Evolutionary conservation across 1,139 yeast genomes (phyloP).

Genomic region (Kodamaea plutei): DNA sequence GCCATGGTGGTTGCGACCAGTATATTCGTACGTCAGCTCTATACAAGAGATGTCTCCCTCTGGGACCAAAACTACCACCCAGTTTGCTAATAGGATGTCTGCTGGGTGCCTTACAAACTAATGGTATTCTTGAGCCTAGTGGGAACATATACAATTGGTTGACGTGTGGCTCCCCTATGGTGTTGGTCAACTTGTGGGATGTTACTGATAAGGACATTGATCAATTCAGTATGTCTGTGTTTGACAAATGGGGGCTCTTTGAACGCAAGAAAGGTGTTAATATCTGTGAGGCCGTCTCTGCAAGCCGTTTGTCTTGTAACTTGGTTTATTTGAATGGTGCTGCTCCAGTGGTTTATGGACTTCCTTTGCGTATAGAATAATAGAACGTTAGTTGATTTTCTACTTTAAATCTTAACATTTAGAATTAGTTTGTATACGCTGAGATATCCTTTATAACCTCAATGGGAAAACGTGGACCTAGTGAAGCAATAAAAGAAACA

Average conservation of each 20-base stretch:
- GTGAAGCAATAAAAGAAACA: too few relatives aligned
- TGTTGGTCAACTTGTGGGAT: constrained; percentile 90
- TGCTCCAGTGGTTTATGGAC: constrained; percentile 76
- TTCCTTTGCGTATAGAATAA: constrained; percentile 55
- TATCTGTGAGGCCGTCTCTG: constrained; percentile 47
- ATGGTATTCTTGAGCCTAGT: constrained; percentile 64
- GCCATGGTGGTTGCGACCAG: constrained; percentile 96
- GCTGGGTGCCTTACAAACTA: constrained; percentile 63
- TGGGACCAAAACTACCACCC: constrained; percentile 49
- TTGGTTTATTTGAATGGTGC: constrained; percentile 71
- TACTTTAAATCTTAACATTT: too few relatives aligned
- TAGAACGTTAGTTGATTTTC: too few relatives aligned
- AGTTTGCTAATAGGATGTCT: constrained; percentile 86
- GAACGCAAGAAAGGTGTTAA: constrained; percentile 15
- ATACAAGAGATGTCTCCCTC: constrained; percentile 19
- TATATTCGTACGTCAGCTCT: constrained; percentile 46
- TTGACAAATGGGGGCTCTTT: constrained; percentile 60
- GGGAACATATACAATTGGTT: constrained; percentile 79
- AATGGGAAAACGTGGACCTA: too few relatives aligned
- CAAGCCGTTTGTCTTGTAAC: constrained; percentile 60
- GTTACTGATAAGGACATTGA: constrained; percentile 96
- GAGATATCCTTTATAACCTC: too few relatives aligned
- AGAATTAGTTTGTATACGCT: too few relatives aligned
- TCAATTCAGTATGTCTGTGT: constrained; percentile 57
- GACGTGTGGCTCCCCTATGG: constrained; percentile 76